Percentiles rank a stretch among this genome's conserved stretches.
Evolutionary conservation across 192 early-diverging fungal species (phyloP).

Genomic region (Entomortierella parvispora): DNA sequence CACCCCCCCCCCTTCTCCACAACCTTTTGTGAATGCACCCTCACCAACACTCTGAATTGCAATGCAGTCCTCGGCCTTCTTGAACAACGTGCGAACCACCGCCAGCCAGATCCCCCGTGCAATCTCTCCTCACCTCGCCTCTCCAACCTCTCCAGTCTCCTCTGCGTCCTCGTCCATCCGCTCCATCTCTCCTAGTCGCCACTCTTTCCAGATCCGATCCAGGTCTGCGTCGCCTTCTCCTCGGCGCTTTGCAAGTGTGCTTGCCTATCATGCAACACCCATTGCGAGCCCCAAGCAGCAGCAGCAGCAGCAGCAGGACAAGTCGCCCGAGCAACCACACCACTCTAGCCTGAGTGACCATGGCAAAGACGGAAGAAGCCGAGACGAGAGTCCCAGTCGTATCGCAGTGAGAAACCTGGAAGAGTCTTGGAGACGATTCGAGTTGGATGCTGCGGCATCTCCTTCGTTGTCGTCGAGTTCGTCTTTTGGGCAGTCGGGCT

Average conservation of each 20-base stretch:
- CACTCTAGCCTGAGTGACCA: not conserved
- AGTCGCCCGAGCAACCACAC: slow-evolving; percentile 6
- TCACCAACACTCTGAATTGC: not conserved
- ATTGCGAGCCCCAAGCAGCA: not conserved
- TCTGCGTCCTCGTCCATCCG: slow-evolving; percentile 27
- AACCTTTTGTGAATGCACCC: too few species aligned
- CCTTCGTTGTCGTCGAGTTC: too few species aligned
- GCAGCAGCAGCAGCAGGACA: slow-evolving; percentile 3
- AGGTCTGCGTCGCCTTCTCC: slow-evolving; percentile 40
- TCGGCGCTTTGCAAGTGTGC: slow-evolving; percentile 40
- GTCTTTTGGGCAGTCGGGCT: not conserved
- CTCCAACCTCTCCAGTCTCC: slow-evolving; percentile 23
- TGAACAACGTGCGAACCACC: slow-evolving; percentile 27
- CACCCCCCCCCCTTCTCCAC: too few species aligned
- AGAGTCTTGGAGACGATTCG: slow-evolving; percentile 33
- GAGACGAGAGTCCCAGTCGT: slow-evolving; percentile 29
- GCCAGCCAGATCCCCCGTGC: slow-evolving; percentile 23
- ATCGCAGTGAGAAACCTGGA: slow-evolving; percentile 35
- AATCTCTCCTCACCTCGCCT: slow-evolving; percentile 29
- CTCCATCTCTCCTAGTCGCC: slow-evolving; percentile 35
- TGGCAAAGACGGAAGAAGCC: not conserved
- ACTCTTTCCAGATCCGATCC: slow-evolving; percentile 26
- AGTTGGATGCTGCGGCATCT: slow-evolving; percentile 11
- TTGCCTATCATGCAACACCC: slow-evolving; percentile 31
- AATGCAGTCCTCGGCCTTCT: slow-evolving; percentile 31